Percentiles rank a stretch among this genome's conserved stretches.
phyloP scores from a whole-genome alignment of 2,329 filamentous ascomycete species.

The Immersiporthe knoxdaviesiana region DNA sequence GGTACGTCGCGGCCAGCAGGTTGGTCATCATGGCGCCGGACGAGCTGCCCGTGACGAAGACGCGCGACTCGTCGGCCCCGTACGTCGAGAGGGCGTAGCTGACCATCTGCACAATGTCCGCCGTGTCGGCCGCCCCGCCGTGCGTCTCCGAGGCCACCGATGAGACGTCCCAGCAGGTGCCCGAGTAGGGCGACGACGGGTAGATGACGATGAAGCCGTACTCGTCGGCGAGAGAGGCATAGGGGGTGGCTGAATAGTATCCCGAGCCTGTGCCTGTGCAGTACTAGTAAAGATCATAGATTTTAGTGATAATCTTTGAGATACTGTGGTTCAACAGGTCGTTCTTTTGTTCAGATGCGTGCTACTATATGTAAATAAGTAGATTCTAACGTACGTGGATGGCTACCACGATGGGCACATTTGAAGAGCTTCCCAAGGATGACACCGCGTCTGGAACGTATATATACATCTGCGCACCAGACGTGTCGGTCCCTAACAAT shows the following conservation, averaged over 20 bases:
- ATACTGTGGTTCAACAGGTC: too few relatives aligned
- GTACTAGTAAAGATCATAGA: neutral
- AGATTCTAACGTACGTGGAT: conserved; percentile 51
- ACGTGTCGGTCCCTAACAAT: conserved; percentile 33
- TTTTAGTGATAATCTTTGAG: neutral
- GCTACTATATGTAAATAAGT: neutral
- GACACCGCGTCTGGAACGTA: conserved; percentile 42
- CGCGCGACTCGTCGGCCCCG: conserved; percentile 48
- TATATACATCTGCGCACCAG: conserved; percentile 38
- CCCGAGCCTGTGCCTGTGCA: conserved; percentile 37
- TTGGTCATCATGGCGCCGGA: conserved; percentile 61
- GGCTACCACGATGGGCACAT: conserved; percentile 55
- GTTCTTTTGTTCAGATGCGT: too few relatives aligned
- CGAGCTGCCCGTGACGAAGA: conserved; percentile 53
- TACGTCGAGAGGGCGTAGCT: conserved; percentile 52
- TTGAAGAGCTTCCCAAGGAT: conserved; percentile 35
- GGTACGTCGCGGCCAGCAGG: conserved; percentile 58
- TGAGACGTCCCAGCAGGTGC: conserved; percentile 63
- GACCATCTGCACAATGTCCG: conserved; percentile 59
- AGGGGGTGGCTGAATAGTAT: conserved; percentile 55
- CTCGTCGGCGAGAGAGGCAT: conserved; percentile 55
- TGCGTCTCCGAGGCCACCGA: conserved; percentile 54
- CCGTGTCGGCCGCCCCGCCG: conserved; percentile 54
- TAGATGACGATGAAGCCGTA: conserved; percentile 60
- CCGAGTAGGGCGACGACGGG: conserved; percentile 46